phyloP scores from a whole-genome alignment of 805 yeast species.

The Blastobotrys terrestris region DNA sequence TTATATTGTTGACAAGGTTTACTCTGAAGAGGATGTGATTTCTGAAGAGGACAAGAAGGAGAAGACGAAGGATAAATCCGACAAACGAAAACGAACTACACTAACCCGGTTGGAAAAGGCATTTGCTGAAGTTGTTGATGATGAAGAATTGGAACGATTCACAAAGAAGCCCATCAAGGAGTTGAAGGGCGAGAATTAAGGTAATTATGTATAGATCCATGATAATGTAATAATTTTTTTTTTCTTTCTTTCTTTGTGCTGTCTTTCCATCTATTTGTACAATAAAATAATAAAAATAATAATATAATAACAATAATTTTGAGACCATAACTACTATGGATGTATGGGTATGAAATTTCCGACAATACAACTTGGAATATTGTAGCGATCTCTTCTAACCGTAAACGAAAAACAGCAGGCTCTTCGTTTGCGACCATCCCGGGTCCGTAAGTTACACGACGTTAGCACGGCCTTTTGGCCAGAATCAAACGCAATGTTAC shows the following conservation, averaged over 20 bases:
- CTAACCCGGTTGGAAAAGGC: slow-evolving; percentile 65
- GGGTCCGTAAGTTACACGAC: slow-evolving; percentile 78
- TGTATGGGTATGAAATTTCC: slow-evolving; percentile 87
- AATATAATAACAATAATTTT: too few relatives aligned
- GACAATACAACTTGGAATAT: slow-evolving; percentile 92
- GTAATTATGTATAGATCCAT: background rate
- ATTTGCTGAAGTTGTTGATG: slow-evolving; percentile 77
- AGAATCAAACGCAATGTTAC: slow-evolving; percentile 91
- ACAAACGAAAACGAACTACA: slow-evolving; percentile 30
- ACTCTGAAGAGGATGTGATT: slow-evolving; percentile 41
- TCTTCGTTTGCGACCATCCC: slow-evolving; percentile 71
- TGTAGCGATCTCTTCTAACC: slow-evolving; percentile 83
- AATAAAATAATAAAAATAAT: background rate
- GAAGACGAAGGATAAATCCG: slow-evolving; percentile 22
- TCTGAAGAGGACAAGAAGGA: slow-evolving; percentile 30
- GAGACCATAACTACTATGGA: slow-evolving; percentile 19
- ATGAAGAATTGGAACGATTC: slow-evolving; percentile 56
- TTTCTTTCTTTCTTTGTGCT: background rate
- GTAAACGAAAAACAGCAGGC: slow-evolving; percentile 94
- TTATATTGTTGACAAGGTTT: slow-evolving; percentile 55
- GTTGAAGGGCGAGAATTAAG: slow-evolving; percentile 3
- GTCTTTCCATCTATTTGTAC: background rate
- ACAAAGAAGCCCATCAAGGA: slow-evolving; percentile 47
- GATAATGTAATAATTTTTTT: background rate
- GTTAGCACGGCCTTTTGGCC: slow-evolving; percentile 93